Conservation (phyloP, 2,329 filamentous ascomycete species). For the Coniochaeta sp. region DNA sequence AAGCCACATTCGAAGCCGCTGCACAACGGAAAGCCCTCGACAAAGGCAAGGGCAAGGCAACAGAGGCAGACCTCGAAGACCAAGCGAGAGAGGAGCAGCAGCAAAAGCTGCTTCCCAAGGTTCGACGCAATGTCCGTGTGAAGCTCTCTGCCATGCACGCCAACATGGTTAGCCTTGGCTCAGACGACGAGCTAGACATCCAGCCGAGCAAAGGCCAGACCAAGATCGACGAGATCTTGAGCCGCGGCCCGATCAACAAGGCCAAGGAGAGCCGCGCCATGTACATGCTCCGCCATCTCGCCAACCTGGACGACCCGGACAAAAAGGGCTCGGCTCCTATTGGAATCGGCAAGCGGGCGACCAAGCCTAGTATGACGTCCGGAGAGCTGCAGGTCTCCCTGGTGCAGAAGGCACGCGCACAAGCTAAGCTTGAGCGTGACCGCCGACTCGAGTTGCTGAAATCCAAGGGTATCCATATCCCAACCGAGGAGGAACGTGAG, state of each 20-base stretch:
- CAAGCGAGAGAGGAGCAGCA: background rate
- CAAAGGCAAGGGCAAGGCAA: slow-evolving; percentile 57
- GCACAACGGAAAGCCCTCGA: slow-evolving; percentile 27
- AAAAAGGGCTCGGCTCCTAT: slow-evolving; percentile 34
- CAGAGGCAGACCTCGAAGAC: slow-evolving; percentile 18
- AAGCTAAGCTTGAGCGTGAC: slow-evolving; percentile 71
- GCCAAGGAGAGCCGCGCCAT: slow-evolving; percentile 58
- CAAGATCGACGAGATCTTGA: slow-evolving; percentile 59
- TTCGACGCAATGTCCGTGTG: slow-evolving; percentile 43
- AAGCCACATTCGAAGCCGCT: slow-evolving; percentile 24
- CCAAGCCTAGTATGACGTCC: slow-evolving; percentile 54
- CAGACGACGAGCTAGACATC: slow-evolving; percentile 58
- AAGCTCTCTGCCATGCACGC: slow-evolving; percentile 34
- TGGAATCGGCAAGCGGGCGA: slow-evolving; percentile 21
- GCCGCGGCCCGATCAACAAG: slow-evolving; percentile 57
- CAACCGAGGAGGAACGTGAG: slow-evolving; percentile 81
- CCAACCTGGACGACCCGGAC: slow-evolving; percentile 60
- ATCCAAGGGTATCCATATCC: slow-evolving; percentile 72
- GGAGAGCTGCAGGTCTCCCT: slow-evolving; percentile 64
- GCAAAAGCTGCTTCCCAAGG: slow-evolving; percentile 11
- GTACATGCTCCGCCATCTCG: slow-evolving; percentile 64
- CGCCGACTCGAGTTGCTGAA: slow-evolving; percentile 70
- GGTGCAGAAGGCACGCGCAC: slow-evolving; percentile 65
- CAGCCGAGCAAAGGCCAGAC: slow-evolving; percentile 36
- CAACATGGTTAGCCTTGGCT: slow-evolving; percentile 33